phyloP scores from a whole-genome alignment of 352 stramenopile genomes.

The Pythium aquatile region DNA sequence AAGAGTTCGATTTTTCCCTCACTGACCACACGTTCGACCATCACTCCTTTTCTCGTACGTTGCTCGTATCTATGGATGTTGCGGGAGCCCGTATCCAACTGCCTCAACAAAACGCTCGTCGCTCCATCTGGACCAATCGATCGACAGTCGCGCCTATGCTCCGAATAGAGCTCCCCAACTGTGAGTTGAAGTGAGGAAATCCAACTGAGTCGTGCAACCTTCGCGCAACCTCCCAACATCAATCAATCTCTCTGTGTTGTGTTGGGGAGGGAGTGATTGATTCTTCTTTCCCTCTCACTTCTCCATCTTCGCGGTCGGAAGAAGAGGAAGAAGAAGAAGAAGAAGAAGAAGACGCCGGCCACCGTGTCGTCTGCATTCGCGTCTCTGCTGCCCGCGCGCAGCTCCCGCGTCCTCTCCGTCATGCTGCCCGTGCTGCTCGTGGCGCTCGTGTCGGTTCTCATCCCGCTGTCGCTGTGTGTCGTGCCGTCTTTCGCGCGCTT shows the following conservation, averaged over 20 bases:
- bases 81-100: background rate
- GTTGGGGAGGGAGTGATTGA: slow-evolving; percentile 23
- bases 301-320: background rate
- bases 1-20: background rate
- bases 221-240: slow-evolving; percentile 16
- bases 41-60: background rate
- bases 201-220: slow-evolving; percentile 22
- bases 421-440: slow-evolving; percentile 27
- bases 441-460: slow-evolving; percentile 26
- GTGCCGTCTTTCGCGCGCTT: slow-evolving; percentile 31
- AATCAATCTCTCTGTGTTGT: background rate
- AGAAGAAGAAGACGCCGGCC: slow-evolving; percentile 7
- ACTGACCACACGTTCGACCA: slow-evolving; percentile 5
- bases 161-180: slow-evolving; percentile 6
- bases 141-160: background rate
- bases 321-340: background rate
- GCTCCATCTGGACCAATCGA: background rate
- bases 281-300: slow-evolving; percentile 15
- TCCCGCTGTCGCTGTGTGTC: slow-evolving; percentile 30
- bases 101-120: background rate
- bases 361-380: background rate
- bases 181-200: slow-evolving; percentile 18
- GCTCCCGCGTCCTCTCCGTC: slow-evolving; percentile 9
- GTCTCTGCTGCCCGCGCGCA: slow-evolving; percentile 3
- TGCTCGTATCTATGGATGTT: background rate